A percentile compares a stretch with the other conserved stretches of the same genome.
Evolutionary conservation across 805 yeast genomes (phyloP).

Genomic region (Kodamaea kaohsiungensis): DNA sequence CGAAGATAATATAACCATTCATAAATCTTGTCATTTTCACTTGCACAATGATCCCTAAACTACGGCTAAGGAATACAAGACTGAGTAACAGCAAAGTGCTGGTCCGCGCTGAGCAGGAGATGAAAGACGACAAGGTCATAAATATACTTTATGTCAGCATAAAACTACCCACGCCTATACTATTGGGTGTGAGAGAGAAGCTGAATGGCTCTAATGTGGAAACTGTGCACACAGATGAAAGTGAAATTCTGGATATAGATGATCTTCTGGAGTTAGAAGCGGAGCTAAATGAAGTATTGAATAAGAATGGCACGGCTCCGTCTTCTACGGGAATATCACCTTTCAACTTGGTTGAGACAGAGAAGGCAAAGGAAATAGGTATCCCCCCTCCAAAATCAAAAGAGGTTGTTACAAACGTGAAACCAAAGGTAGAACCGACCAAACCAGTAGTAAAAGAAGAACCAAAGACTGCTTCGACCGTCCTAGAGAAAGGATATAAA

Average conservation of each 20-base stretch:
- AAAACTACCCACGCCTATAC: conserved; percentile 8
- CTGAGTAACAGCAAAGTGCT: conserved; percentile 8
- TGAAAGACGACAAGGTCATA: neutral
- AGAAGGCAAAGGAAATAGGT: neutral
- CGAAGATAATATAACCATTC: neutral
- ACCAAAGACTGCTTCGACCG: neutral
- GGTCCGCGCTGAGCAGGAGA: conserved; percentile 3
- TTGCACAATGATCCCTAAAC: conserved; percentile 9
- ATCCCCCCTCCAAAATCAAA: neutral
- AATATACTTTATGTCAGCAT: neutral
- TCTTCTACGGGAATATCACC: conserved; percentile 1
- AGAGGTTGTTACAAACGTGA: neutral
- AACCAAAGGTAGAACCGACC: neutral
- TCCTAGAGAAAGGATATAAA: conserved; percentile 5
- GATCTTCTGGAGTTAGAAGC: conserved; percentile 10
- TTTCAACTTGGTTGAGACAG: neutral
- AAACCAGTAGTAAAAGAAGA: neutral
- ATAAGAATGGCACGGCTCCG: conserved; percentile 8
- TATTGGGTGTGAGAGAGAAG: neutral
- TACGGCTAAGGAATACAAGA: conserved; percentile 12
- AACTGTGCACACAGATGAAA: neutral
- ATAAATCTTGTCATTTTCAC: neutral
- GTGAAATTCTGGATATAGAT: conserved; percentile 11
- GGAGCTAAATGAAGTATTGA: conserved; percentile 5
- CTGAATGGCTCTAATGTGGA: too few relatives aligned